Evolutionary conservation across 1,139 yeast species (phyloP), one percentile per base, ranked within the genome.

Genomic region (Suhomyces panamericanus): DNA sequence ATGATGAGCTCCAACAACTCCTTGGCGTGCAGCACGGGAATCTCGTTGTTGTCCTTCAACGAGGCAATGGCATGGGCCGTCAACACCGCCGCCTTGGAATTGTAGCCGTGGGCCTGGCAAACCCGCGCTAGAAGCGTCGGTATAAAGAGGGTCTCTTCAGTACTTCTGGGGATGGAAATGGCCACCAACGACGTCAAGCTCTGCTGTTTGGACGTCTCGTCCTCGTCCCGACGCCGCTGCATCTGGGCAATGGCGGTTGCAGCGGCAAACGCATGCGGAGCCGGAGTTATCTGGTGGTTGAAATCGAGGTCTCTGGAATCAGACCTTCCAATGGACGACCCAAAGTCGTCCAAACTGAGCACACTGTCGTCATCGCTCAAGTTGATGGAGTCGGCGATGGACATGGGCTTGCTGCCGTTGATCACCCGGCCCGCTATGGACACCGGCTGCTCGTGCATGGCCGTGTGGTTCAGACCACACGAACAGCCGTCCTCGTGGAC

Each of bases 191-290:
- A 76, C 0, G 91, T 85, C 47, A 85, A 67, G 54, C 68, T 58
- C 63, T 80, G 79, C 51, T 77, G 76, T 48, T 77, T 73, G 47
- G 70, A 69, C 22, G 67, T 58, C 38, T 71, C 77, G 15, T 55
- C 58, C 30, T 60, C 64, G 26, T 55, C 47, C 29, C 54, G 46
- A 13, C 55, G 48, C 32, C 70, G 74, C 48, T 76, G 77, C 77
- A 78, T 73, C 54, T 70, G 78, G 36, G 79, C 84, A 48, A 80
- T 70, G 8, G 87, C 83, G 37, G 87, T 80, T 3, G 89, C 89
- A 3, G 91, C 91, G 2, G 87, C 85, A 60, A 73, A 73, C 2
- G 89, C 81, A 4, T 89, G 91, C 0, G 93, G 91, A 0, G 91
- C 91, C 42, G 86, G 88, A 32, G 70, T 71, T 42, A 78, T 80